These are phyloP conservation scores for Talaromyces proteolyticus DNA, from an alignment of 495 filamentous ascomycete species.

Conservation along the genomic window DNA sequence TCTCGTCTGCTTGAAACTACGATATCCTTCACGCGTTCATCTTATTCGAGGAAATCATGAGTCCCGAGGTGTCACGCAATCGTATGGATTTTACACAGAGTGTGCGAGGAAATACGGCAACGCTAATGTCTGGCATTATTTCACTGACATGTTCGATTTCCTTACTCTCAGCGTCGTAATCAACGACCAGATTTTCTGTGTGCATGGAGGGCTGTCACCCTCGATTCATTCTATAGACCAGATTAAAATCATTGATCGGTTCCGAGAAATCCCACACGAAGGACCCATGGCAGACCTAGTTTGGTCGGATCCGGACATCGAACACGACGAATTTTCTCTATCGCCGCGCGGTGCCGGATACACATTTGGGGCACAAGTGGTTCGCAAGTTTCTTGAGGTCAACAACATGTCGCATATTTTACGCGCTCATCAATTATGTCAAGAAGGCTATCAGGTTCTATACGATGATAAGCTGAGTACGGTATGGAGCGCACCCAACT, in stretches of 20 bases:
- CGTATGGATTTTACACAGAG: slow-evolving; percentile 98
- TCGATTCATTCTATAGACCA: slow-evolving; percentile 98
- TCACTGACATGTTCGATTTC: slow-evolving; percentile 99
- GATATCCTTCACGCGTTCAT: slow-evolving; percentile 88
- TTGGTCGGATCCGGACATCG: slow-evolving; percentile 94
- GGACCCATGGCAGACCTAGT: slow-evolving; percentile 99
- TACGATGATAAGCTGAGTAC: slow-evolving; percentile 93
- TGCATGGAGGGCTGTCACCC: slow-evolving; percentile 91
- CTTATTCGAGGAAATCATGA: slow-evolving; percentile 97
- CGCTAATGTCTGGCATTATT: slow-evolving; percentile 98
- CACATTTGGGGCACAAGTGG: slow-evolving; percentile 94
- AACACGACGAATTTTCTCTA: slow-evolving; percentile 92
- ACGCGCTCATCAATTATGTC: slow-evolving; percentile 93
- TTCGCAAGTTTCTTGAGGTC: slow-evolving; percentile 94
- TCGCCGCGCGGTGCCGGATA: slow-evolving; percentile 93
- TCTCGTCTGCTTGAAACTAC: slow-evolving; percentile 87
- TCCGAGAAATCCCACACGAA: slow-evolving; percentile 96
- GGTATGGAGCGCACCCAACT: slow-evolving; percentile 96
- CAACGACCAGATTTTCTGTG: slow-evolving; percentile 97
- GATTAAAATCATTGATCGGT: slow-evolving; percentile 98
- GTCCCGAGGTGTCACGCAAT: slow-evolving; percentile 93
- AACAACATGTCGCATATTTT: slow-evolving; percentile 96
- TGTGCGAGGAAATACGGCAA: slow-evolving; percentile 97
- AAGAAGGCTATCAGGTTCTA: slow-evolving; percentile 93
- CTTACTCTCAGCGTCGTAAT: slow-evolving; percentile 95